A percentile compares a stretch with the other conserved stretches of the same genome.
Conservation (phyloP, 202 grass and related monocot genomes). For the Dendrocalamus latiflorus region DNA sequence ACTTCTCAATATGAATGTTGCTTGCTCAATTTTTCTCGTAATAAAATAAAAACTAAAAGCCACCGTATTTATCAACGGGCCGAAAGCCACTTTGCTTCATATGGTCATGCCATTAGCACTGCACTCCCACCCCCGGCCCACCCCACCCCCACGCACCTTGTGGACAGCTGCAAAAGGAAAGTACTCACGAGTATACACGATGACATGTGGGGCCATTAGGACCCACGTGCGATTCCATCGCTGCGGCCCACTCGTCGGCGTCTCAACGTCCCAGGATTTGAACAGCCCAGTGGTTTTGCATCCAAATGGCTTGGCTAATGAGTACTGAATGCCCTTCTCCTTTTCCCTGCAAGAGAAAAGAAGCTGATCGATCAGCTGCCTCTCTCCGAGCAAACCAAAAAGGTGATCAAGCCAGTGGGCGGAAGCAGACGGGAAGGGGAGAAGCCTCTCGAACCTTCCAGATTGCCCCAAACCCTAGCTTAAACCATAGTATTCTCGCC, state of each 20-base stretch:
- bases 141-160: no score
- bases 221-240: background rate
- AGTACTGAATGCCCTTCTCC: no score
- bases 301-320: background rate
- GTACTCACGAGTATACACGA: background rate
- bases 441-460: conserved; percentile 23
- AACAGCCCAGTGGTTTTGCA: background rate
- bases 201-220: background rate
- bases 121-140: no score
- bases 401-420: conserved; percentile 7
- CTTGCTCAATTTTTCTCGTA: no score
- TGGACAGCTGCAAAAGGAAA: no score
- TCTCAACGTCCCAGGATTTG: background rate
- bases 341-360: background rate
- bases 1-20: no score
- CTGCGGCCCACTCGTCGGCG: background rate
- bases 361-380: background rate
- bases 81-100: no score
- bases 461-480: conserved; percentile 26
- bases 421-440: background rate
- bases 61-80: no score
- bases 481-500: conserved; percentile 37
- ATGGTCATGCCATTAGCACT: no score
- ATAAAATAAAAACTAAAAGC: no score
- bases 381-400: background rate